Percentiles rank a stretch among this genome's conserved stretches.
These are phyloP conservation scores for Cystofilobasidium bisporidii DNA, from an alignment of 768 basidiomycete genomes.

Conservation along the genomic window DNA sequence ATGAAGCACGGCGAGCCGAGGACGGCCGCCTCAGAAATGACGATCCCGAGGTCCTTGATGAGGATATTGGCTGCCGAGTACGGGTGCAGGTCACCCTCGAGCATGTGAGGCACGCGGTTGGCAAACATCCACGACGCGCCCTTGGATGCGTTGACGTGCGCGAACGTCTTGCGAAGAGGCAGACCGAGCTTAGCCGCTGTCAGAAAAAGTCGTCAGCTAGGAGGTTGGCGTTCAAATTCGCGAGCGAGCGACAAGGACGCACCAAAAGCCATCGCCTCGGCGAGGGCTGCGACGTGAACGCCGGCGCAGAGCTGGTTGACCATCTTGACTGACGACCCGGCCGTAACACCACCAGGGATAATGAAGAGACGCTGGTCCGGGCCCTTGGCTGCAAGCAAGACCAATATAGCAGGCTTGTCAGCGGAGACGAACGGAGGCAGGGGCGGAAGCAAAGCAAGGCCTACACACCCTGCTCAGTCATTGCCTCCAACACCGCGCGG, in stretches of 20 bases:
- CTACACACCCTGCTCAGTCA: conserved; percentile 11
- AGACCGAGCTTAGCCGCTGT: conserved; percentile 17
- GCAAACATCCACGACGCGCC: conserved; percentile 20
- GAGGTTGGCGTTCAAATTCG: no score
- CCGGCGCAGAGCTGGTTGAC: conserved; percentile 17
- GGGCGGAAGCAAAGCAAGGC: neutral
- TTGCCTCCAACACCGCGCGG: conserved; percentile 14
- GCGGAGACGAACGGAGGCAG: neutral
- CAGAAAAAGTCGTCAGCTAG: no score
- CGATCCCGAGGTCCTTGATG: conserved; percentile 24
- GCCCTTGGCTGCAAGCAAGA: neutral
- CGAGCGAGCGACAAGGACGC: no score
- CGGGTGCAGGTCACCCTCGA: conserved; percentile 15
- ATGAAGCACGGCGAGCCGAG: conserved; percentile 21
- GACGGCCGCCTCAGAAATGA: conserved; percentile 7
- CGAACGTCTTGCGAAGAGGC: neutral
- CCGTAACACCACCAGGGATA: conserved; percentile 14
- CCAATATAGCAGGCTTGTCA: neutral
- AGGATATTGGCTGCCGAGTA: conserved; percentile 15
- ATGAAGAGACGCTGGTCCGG: conserved; percentile 18
- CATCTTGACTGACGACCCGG: conserved; percentile 21
- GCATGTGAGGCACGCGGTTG: conserved; percentile 16
- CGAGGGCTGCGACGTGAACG: conserved; percentile 23
- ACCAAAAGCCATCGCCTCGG: conserved; percentile 20
- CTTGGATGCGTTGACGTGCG: conserved; percentile 16